A percentile compares a stretch with the other conserved stretches of the same genome.
Evolutionary conservation across 1,139 yeast species (phyloP).

Genomic region (Hyphopichia burtonii): DNA sequence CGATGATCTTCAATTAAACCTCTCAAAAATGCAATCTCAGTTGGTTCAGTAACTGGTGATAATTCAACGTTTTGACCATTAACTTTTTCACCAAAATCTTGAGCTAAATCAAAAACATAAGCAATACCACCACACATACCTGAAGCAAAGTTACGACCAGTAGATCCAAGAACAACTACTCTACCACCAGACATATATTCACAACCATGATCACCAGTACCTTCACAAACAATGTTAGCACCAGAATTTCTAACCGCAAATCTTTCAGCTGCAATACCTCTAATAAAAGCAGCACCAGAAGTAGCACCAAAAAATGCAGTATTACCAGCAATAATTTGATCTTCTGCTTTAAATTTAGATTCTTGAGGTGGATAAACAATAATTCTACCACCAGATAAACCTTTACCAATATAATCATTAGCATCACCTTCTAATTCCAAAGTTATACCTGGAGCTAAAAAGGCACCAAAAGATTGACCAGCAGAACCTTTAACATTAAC

Average conservation of each 20-base stretch:
- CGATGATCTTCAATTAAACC: conserved; percentile 94
- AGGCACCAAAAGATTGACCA: conserved; percentile 98
- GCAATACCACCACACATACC: conserved; percentile 99
- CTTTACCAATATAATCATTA: conserved; percentile 97
- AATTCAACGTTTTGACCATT: conserved; percentile 83
- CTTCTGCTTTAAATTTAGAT: conserved; percentile 87
- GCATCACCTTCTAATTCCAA: conserved; percentile 96
- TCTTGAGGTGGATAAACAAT: conserved; percentile 88
- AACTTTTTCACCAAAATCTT: conserved; percentile 80
- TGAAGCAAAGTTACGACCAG: conserved; percentile 96
- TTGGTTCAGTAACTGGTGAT: conserved; percentile 73
- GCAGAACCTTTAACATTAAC: conserved; percentile 92
- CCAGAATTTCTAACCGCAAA: conserved; percentile 98
- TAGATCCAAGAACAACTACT: conserved; percentile 85
- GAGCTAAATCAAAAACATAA: conserved; percentile 92
- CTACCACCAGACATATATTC: conserved; percentile 99
- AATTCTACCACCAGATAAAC: conserved; percentile 92
- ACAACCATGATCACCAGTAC: conserved; percentile 98
- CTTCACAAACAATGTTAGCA: conserved; percentile 95
- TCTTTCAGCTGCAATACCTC: conserved; percentile 98
- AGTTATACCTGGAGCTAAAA: conserved; percentile 93
- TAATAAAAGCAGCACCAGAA: conserved; percentile 86
- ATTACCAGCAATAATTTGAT: conserved; percentile 94
- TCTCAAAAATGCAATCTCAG: conserved; percentile 91
- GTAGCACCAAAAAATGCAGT: conserved; percentile 98